Base-by-base conservation (phyloP, 148 eudicot species). In the Talinum fruticosum region DNA sequence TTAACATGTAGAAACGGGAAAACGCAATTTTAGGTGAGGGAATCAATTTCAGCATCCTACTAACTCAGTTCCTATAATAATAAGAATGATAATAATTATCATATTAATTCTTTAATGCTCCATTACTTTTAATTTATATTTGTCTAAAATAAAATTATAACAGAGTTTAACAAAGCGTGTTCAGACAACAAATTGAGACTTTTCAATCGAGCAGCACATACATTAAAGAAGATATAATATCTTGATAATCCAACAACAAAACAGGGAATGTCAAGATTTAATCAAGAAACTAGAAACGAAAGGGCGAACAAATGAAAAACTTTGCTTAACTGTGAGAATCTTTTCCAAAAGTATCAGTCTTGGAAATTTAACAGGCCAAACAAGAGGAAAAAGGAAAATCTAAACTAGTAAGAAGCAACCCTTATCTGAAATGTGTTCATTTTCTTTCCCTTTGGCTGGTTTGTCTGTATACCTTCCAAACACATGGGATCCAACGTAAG, bases 381-480 rank as follows among this genome's bases (percentile, higher is more conserved):
- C 16, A n/a, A 45, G 57, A 62, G n/a, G 3, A 23, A 8, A 37
- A 38, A 38, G 10, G 33, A 37, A 23, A 44, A 45, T 44, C 51
- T n/a, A 71, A 45, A 44, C 51, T n/a, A 23, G 19, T 15, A 44
- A 44, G 21, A 26, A 71, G 53, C 19, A 71, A 18, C 49, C 30
- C 34, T 44, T 18, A 30, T 44, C 57, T 44, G 34, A 45, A 44
- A 44, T 41, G n/a, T n/a, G 5, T 70, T 38, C 8, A 24, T 35
- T 38, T 70, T 70, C 35, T 71, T 71, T 28, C 30, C 8, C 73
- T 69, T 69, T 21, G 45, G 59, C 53, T 41, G 49, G 10, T 71
- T 71, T 71, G 59, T 45, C 34, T 8, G 6, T 45, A 19, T 5
- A 71, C 32, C 30, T 71, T 71, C 74, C 35, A 71, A 71, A 71